Evolutionary conservation across 1,284 basidiomycete species (phyloP), one percentile per base, ranked within the genome.

Genomic region (Marasmius fiardii): DNA sequence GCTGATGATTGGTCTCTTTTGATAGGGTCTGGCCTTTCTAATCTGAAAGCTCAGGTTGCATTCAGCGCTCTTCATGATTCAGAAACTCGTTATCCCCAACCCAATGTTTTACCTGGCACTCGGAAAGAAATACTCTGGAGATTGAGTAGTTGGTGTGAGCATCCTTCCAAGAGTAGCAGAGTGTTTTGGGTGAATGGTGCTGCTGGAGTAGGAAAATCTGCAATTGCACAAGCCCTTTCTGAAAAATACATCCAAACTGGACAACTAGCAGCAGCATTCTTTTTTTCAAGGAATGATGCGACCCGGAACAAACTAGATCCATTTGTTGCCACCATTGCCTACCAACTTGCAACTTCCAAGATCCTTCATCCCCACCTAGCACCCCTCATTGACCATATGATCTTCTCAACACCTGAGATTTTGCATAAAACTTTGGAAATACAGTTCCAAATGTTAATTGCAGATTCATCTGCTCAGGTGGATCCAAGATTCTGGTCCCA

Each of bases 121-220:
- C 39, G 39, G 20, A 4, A 41, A 20, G 14, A 4, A n/a, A 41
- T 41, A 14, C 8, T 41, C 14, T 6, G 14, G 14, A n/a, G n/a
- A 41, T n/a, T 41, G 14, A n/a, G 11, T 16, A 2, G n/a, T 41
- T 41, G 39, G 39, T 18, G 16, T n/a, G 39, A 41, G 39, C 11
- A 41, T 20, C 11, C 1, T n/a, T 41, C 39, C 2, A 20, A 41
- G 4, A 41, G 20, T 7, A 41, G 39, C 20, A 41, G 47, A 20
- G 47, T 49, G 8, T 33, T 33, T 20, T 49, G 47, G 47, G 28
- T 49, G 8, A n/a, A 49, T 26, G 47, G 47, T 18, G 26, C 47
- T 31, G 47, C 47, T 49, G 47, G 47, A 49, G 47, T 49, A 11
- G 47, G 47, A 12, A 49, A 49, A 26, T 49, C 47, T 4, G 47